phyloP scores from a whole-genome alignment of 495 filamentous ascomycete genomes.

The Aspergillus avenaceus region DNA sequence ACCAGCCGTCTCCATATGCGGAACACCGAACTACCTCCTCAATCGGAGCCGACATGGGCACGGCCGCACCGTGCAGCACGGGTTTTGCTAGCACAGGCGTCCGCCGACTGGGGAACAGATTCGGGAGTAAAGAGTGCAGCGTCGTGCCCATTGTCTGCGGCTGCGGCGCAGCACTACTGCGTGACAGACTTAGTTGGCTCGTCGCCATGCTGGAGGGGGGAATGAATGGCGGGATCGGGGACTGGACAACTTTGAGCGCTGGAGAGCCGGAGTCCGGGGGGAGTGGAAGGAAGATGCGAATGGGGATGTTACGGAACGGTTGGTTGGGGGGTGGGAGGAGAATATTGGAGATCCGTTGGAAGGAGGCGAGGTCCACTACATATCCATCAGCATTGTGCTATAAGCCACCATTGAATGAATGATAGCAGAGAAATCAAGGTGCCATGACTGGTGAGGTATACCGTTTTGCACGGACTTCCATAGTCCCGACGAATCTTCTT shows the following conservation, averaged over 20 bases:
- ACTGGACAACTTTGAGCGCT: constrained; percentile 67
- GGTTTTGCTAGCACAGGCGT: constrained; percentile 88
- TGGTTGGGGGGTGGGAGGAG: constrained; percentile 71
- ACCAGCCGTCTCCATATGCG: constrained; percentile 88
- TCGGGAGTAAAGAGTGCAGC: constrained; percentile 71
- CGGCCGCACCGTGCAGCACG: constrained; percentile 79
- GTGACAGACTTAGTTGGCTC: constrained; percentile 24
- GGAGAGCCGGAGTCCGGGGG: constrained; percentile 40
- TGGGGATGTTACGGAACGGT: constrained; percentile 73
- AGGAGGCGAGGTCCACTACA: constrained; percentile 69
- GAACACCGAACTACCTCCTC: constrained; percentile 79
- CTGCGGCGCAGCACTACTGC: constrained; percentile 38
- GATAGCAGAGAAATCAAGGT: not conserved
- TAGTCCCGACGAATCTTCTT: constrained; percentile 78
- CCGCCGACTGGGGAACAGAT: constrained; percentile 80
- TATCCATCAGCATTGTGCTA: not conserved
- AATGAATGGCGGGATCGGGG: constrained; percentile 53
- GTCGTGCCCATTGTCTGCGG: constrained; percentile 77
- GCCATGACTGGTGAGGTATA: no score
- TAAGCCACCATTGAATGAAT: not conserved
- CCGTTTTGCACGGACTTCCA: constrained; percentile 83
- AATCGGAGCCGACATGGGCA: constrained; percentile 78
- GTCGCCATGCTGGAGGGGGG: constrained; percentile 18
- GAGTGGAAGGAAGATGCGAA: constrained; percentile 85
- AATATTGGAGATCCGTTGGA: constrained; percentile 67